Evolutionary conservation across 2,329 filamentous ascomycete species (phyloP).

Genomic region (Paradendryphiella salina): DNA sequence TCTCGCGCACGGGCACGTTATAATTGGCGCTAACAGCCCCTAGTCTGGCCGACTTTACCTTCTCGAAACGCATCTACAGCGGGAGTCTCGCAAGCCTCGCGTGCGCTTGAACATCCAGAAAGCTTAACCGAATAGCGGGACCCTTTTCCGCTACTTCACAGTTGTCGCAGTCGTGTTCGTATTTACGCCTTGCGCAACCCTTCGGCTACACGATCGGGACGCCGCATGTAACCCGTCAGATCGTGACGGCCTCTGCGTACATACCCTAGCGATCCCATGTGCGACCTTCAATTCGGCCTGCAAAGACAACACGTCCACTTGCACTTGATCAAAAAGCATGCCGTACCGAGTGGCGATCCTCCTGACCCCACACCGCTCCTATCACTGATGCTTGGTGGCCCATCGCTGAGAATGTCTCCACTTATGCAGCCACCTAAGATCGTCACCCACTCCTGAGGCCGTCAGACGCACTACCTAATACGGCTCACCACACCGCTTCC

Average conservation of each 20-base stretch:
- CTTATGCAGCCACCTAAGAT: neutral
- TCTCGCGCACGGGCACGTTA: too few species aligned
- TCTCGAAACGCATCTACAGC: conserved; percentile 21
- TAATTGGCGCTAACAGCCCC: conserved; percentile 24
- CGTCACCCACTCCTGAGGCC: neutral
- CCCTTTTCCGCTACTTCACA: neutral
- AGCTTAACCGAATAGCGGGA: conserved; percentile 3
- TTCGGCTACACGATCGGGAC: neutral
- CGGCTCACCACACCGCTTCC: neutral
- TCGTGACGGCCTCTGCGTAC: neutral
- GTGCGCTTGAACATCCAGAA: conserved; percentile 8
- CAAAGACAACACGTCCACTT: neutral
- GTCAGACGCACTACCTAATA: neutral
- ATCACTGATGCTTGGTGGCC: neutral
- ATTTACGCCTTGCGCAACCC: neutral
- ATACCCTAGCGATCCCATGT: neutral
- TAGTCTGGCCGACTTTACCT: conserved; percentile 10
- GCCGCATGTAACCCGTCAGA: neutral
- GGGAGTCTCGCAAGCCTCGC: conserved; percentile 13
- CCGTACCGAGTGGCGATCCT: neutral
- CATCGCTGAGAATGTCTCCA: neutral
- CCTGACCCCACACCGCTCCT: neutral
- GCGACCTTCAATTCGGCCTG: neutral
- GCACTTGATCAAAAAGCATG: conserved; percentile 1
- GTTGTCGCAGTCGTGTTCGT: neutral